Percentiles rank a stretch among this genome's conserved stretches.
Evolutionary conservation across 2,329 filamentous ascomycete genomes (phyloP).

Genomic region (Teratosphaeria nubilosa): DNA sequence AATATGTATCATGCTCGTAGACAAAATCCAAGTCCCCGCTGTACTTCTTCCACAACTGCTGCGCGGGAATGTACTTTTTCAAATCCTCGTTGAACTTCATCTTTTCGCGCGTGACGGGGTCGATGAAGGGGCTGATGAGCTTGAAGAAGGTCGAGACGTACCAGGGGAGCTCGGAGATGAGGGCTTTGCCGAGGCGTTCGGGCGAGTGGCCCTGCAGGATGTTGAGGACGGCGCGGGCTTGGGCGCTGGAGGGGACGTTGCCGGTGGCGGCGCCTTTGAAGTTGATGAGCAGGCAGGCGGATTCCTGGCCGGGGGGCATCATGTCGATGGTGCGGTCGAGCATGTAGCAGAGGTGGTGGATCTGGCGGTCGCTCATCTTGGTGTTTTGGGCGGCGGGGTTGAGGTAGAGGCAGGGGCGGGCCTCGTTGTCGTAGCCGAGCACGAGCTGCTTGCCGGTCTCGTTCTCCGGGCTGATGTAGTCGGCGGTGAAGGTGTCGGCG

Average conservation of each 20-base stretch:
- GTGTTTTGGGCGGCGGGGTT: constrained; percentile 90
- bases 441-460: constrained; percentile 93
- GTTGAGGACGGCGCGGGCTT: constrained; percentile 72
- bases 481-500: constrained; percentile 64
- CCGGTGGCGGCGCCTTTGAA: constrained; percentile 72
- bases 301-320: constrained; percentile 80
- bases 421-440: constrained; percentile 75
- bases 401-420: constrained; percentile 82
- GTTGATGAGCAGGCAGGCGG: constrained; percentile 76
- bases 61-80: constrained; percentile 64
- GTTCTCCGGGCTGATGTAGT: constrained; percentile 87
- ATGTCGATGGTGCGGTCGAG: constrained; percentile 80
- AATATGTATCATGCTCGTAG: constrained; percentile 82
- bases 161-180: constrained; percentile 89
- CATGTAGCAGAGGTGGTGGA: constrained; percentile 94
- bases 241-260: constrained; percentile 64
- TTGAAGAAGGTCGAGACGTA: constrained; percentile 92
- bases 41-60: constrained; percentile 72
- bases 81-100: constrained; percentile 97
- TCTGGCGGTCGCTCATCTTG: constrained; percentile 70
- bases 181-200: constrained; percentile 75
- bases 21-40: constrained; percentile 67
- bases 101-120: constrained; percentile 86
- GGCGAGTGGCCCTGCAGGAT: constrained; percentile 96
- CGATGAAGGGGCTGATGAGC: constrained; percentile 90